phyloP scores from a whole-genome alignment of 2,329 filamentous ascomycete genomes.

The Calonectria crousiana region DNA sequence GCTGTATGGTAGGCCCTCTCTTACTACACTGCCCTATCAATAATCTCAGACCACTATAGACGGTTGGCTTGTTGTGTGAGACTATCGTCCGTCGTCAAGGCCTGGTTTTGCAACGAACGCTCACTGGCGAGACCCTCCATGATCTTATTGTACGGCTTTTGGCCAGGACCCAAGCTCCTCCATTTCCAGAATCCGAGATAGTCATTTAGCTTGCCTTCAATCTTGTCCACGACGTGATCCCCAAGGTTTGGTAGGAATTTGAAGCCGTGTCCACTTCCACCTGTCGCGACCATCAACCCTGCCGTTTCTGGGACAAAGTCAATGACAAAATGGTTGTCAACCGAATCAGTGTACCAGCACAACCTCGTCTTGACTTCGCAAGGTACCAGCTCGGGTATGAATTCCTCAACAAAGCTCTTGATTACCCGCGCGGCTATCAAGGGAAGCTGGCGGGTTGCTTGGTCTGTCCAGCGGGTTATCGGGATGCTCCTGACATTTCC shows the following conservation, averaged over 20 bases:
- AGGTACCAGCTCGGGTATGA: constrained; percentile 56
- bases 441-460: constrained; percentile 33
- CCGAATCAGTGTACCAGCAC: constrained; percentile 55
- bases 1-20: neutral
- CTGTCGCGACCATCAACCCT: constrained; percentile 28
- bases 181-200: constrained; percentile 20
- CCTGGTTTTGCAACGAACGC: constrained; percentile 19
- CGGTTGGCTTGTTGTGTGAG: neutral
- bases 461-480: constrained; percentile 51
- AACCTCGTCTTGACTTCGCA: constrained; percentile 57
- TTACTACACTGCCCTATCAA: neutral
- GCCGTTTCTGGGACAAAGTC: constrained; percentile 16
- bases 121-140: constrained; percentile 22
- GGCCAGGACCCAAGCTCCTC: constrained; percentile 6
- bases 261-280: constrained; percentile 14
- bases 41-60: neutral
- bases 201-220: constrained; percentile 18
- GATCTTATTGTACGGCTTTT: constrained; percentile 25
- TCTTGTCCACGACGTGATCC: constrained; percentile 17
- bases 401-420: constrained; percentile 49
- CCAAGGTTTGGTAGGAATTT: constrained; percentile 22
- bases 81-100: neutral
- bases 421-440: constrained; percentile 21
- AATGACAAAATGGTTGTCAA: constrained; percentile 32
- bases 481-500: constrained; percentile 54